Conservation (phyloP, 805 yeast species). For the Teunomyces aglyptinius region DNA sequence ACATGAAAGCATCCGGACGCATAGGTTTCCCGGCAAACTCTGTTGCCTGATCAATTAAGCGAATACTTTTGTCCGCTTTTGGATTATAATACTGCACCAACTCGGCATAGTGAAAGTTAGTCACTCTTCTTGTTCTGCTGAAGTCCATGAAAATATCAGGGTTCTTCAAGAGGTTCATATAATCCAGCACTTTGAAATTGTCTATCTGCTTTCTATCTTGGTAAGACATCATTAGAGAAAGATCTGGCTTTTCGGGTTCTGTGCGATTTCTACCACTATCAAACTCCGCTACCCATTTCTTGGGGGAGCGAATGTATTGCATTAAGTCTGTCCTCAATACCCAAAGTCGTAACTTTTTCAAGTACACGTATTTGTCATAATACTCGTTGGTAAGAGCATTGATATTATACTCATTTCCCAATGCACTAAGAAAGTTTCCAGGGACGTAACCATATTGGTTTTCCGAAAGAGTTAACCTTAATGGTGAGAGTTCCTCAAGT, state of each 20-base stretch:
- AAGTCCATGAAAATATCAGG: slow-evolving; percentile 26
- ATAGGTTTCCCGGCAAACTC: slow-evolving; percentile 16
- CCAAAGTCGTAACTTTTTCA: slow-evolving; percentile 37
- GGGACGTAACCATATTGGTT: slow-evolving; percentile 31
- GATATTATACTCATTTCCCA: slow-evolving; percentile 28
- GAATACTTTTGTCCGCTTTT: neutral
- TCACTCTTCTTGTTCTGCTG: slow-evolving; percentile 18
- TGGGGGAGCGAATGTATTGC: slow-evolving; percentile 23
- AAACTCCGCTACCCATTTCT: slow-evolving; percentile 18
- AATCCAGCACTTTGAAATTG: slow-evolving; percentile 3
- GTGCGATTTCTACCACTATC: neutral
- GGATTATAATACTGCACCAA: slow-evolving; percentile 14
- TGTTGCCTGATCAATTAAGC: neutral
- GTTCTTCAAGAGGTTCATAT: slow-evolving; percentile 19
- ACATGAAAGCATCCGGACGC: slow-evolving; percentile 28
- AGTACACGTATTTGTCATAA: slow-evolving; percentile 23
- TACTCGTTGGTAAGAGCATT: slow-evolving; percentile 20
- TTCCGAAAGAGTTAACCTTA: slow-evolving; percentile 13
- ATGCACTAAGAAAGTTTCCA: slow-evolving; percentile 20
- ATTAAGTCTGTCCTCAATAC: slow-evolving; percentile 21
- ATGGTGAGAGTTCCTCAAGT: slow-evolving; percentile 20
- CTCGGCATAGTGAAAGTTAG: slow-evolving; percentile 30
- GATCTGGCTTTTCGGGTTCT: no score
- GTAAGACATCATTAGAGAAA: neutral
- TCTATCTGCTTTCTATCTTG: neutral